Conservation (phyloP, 495 filamentous ascomycete genomes). For the Penicillium steckii region DNA sequence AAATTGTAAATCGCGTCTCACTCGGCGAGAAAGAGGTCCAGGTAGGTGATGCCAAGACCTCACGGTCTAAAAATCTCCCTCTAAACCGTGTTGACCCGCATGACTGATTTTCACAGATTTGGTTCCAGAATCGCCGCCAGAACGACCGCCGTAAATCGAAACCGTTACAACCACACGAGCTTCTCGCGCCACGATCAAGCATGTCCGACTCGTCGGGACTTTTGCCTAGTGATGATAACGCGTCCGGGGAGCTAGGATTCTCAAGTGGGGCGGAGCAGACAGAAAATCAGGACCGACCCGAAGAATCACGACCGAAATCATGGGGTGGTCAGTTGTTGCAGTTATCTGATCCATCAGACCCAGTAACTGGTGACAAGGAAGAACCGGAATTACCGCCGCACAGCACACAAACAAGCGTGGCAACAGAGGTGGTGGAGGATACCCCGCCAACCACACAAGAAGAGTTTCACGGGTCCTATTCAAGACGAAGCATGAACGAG, state of each 20-base stretch:
- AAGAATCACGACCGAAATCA: conserved; percentile 17
- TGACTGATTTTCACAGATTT: conserved; percentile 64
- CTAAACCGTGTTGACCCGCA: conserved; percentile 13
- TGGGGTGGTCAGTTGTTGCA: conserved; percentile 29
- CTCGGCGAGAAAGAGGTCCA: conserved; percentile 98
- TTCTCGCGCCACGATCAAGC: conserved; percentile 56
- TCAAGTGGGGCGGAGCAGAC: conserved; percentile 34
- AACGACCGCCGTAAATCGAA: conserved; percentile 88
- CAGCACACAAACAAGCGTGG: conserved; percentile 41
- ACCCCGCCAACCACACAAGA: conserved; percentile 29
- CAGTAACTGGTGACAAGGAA: conserved; percentile 25
- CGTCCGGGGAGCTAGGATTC: conserved; percentile 32
- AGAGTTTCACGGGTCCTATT: conserved; percentile 15
- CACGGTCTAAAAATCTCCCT: conserved; percentile 15
- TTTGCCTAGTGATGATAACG: conserved; percentile 44
- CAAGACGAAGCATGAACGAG: conserved; percentile 13
- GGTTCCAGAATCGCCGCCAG: conserved; percentile 98
- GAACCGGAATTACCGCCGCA: conserved; percentile 21
- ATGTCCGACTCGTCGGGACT: conserved; percentile 51
- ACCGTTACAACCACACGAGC: conserved; percentile 79
- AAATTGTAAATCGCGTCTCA: conserved; percentile 79
- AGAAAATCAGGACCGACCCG: conserved; percentile 21
- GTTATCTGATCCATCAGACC: conserved; percentile 35
- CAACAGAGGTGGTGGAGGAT: conserved; percentile 30
- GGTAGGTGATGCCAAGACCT: conserved; percentile 56